These are phyloP conservation scores for Tetracladium setigerum DNA, from an alignment of 495 filamentous ascomycete species.

Conservation along the genomic window DNA sequence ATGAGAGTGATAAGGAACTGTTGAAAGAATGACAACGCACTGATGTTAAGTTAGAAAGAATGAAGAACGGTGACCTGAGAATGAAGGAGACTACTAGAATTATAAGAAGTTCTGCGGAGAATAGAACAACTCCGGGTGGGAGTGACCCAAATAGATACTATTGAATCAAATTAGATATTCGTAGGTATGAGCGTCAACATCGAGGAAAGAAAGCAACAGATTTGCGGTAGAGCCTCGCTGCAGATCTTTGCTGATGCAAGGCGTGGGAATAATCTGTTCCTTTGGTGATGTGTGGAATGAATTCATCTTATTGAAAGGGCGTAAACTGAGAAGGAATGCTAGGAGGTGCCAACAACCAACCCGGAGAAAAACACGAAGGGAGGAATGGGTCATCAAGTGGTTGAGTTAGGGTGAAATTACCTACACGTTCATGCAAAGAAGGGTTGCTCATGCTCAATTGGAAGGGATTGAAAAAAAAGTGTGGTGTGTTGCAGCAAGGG, in stretches of 20 bases:
- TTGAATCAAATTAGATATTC: neutral
- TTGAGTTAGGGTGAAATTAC: too few relatives aligned
- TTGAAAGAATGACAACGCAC: constrained; percentile 46
- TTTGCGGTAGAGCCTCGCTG: neutral
- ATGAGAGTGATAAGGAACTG: constrained; percentile 34
- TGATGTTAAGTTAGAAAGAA: constrained; percentile 39
- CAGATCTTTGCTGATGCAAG: neutral
- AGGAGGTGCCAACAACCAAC: neutral
- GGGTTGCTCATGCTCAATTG: too few relatives aligned
- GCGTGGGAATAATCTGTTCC: neutral
- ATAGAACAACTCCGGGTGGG: neutral
- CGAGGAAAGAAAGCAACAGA: neutral
- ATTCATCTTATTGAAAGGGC: too few relatives aligned
- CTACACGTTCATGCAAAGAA: too few relatives aligned
- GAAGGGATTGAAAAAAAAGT: neutral
- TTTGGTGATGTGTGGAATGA: too few relatives aligned
- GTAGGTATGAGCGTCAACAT: too few relatives aligned
- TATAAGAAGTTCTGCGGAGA: constrained; percentile 13
- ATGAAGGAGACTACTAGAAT: constrained; percentile 16
- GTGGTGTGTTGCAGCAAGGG: constrained; percentile 3
- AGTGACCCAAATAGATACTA: neutral
- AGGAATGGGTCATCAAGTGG: too few relatives aligned
- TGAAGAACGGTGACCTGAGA: constrained; percentile 29
- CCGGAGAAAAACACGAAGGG: neutral
- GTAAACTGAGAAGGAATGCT: neutral